Evolutionary conservation across 495 filamentous ascomycete species (phyloP).

Genomic region (Xylaria scruposa): DNA sequence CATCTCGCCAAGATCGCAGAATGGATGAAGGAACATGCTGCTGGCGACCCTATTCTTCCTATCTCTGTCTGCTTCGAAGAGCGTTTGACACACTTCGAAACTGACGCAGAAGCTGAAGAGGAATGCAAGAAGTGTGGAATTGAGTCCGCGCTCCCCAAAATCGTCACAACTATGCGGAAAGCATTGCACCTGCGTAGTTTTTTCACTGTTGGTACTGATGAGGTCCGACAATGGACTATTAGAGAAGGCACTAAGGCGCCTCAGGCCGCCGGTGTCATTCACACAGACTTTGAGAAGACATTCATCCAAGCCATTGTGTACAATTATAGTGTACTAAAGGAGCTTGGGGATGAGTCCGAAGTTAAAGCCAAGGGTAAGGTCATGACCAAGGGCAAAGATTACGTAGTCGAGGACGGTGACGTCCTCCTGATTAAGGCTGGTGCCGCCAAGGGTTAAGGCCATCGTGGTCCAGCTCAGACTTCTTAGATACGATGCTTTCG

Average conservation of each 20-base stretch:
- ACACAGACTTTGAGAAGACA: constrained; percentile 99
- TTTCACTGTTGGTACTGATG: constrained; percentile 96
- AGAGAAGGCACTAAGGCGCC: constrained; percentile 96
- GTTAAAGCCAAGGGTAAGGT: constrained; percentile 95
- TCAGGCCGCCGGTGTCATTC: constrained; percentile 96
- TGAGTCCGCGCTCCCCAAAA: constrained; percentile 90
- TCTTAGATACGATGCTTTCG: constrained; percentile 18
- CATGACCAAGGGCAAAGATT: constrained; percentile 99
- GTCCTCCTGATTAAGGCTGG: constrained; percentile 92
- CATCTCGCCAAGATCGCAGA: constrained; percentile 89
- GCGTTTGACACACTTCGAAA: constrained; percentile 78
- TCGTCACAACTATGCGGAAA: constrained; percentile 92
- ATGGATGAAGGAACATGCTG: constrained; percentile 90
- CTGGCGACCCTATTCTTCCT: constrained; percentile 88
- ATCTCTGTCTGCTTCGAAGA: constrained; percentile 93
- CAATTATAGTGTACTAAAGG: constrained; percentile 80
- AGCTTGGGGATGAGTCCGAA: constrained; percentile 84
- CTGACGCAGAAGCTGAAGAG: constrained; percentile 77
- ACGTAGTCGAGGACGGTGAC: constrained; percentile 81
- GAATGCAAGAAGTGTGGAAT: constrained; percentile 90
- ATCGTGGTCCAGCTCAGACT: constrained; percentile 1
- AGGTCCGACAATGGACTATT: constrained; percentile 99
- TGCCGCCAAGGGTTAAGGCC: constrained; percentile 76
- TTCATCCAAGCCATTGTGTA: constrained; percentile 97
- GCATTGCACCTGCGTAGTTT: constrained; percentile 89